Percentiles rank a stretch among this genome's conserved stretches.
These are phyloP conservation scores for Trichoderma sp. DNA, from an alignment of 2,329 filamentous ascomycete species.

Conservation along the genomic window DNA sequence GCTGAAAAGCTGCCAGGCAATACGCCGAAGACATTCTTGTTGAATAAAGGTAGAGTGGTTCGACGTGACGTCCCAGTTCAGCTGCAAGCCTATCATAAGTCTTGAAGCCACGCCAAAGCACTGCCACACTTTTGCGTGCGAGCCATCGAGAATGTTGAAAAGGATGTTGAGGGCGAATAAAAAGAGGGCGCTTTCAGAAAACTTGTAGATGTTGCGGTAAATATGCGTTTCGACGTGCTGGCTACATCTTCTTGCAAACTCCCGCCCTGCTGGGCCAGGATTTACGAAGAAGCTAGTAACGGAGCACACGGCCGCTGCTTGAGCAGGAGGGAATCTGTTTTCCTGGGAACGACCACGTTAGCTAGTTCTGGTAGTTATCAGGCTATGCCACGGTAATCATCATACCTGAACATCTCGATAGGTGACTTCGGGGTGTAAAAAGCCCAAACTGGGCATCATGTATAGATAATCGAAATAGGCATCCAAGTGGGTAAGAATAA, in stretches of 20 bases:
- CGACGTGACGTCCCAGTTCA: slow-evolving; percentile 38
- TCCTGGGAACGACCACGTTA: slow-evolving; percentile 24
- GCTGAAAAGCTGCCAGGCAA: slow-evolving; percentile 40
- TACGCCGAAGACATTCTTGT: slow-evolving; percentile 37
- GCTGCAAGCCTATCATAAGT: slow-evolving; percentile 38
- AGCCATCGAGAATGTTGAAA: slow-evolving; percentile 37
- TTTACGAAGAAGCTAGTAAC: slow-evolving; percentile 37
- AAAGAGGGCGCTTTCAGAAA: slow-evolving; percentile 34
- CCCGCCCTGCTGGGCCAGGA: slow-evolving; percentile 31
- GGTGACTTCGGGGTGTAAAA: slow-evolving; percentile 36
- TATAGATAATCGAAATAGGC: slow-evolving; percentile 40
- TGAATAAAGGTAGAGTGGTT: slow-evolving; percentile 32
- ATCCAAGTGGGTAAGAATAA: slow-evolving; percentile 37
- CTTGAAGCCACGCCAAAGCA: slow-evolving; percentile 37
- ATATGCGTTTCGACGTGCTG: slow-evolving; percentile 40
- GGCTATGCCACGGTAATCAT: neutral
- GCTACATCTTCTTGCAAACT: slow-evolving; percentile 38
- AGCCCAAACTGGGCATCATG: slow-evolving; percentile 39
- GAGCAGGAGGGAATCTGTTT: slow-evolving; percentile 34
- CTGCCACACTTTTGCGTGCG: slow-evolving; percentile 41
- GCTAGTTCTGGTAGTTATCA: neutral
- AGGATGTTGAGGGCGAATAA: slow-evolving; percentile 36
- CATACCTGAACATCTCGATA: slow-evolving; percentile 36
- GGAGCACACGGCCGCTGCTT: slow-evolving; percentile 39
- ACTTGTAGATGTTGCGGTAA: slow-evolving; percentile 39